These are phyloP conservation scores for Phaeosphaeria sp. DNA, from an alignment of 2,329 filamentous ascomycete genomes.

Conservation along the genomic window DNA sequence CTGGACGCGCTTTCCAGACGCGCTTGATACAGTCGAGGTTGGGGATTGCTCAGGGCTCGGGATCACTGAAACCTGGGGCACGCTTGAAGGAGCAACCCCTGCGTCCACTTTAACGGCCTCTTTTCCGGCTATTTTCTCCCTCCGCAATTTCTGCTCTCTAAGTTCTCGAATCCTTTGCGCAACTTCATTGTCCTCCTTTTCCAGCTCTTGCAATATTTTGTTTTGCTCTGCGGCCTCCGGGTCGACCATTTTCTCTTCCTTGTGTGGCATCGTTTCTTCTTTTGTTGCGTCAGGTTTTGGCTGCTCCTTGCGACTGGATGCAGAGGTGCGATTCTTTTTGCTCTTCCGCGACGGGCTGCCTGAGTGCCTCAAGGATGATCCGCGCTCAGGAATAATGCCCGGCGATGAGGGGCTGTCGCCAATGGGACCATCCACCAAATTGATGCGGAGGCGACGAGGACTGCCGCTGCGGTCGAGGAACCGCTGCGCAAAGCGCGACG, in stretches of 20 bases:
- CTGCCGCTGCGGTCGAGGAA: conserved; percentile 42
- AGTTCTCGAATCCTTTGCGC: conserved; percentile 65
- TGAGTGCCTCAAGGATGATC: conserved; percentile 43
- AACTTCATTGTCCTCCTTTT: conserved; percentile 61
- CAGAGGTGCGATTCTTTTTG: conserved; percentile 32
- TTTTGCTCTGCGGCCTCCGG: conserved; percentile 29
- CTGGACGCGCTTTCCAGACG: conserved; percentile 35
- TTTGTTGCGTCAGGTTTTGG: conserved; percentile 35
- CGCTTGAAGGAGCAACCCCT: conserved; percentile 46
- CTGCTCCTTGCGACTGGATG: conserved; percentile 32
- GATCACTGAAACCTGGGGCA: conserved; percentile 43
- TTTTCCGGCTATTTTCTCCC: conserved; percentile 53
- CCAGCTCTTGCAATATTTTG: conserved; percentile 41
- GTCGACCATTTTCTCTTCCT: conserved; percentile 33
- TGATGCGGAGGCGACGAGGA: conserved; percentile 37
- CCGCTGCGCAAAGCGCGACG: conserved; percentile 35
- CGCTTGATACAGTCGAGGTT: conserved; percentile 42
- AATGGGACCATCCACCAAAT: conserved; percentile 29
- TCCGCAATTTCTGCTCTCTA: conserved; percentile 63
- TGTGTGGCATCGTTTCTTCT: conserved; percentile 33
- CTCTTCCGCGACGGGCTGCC: conserved; percentile 42
- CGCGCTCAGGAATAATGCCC: conserved; percentile 42
- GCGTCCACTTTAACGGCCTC: conserved; percentile 46
- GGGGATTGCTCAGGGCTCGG: conserved; percentile 38
- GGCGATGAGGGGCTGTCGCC: conserved; percentile 36